Evolutionary conservation across 768 basidiomycete genomes (phyloP).

Genomic region (Russula sp.): DNA sequence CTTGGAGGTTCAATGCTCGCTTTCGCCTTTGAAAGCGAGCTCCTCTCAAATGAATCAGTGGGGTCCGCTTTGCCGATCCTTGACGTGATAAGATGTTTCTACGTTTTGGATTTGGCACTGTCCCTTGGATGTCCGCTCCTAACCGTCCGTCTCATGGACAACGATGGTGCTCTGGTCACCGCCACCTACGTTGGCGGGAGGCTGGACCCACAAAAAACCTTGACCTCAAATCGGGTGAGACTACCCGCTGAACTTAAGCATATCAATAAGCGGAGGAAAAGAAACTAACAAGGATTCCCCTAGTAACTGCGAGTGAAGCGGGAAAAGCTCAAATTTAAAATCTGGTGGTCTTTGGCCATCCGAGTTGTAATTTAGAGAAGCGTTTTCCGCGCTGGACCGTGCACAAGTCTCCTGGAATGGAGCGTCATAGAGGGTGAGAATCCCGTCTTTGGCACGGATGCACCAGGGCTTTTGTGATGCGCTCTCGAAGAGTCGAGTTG

Average conservation of each 20-base stretch:
- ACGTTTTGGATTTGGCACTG: slow-evolving; percentile 23
- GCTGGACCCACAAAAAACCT: slow-evolving; percentile 2
- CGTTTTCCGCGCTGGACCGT: slow-evolving; percentile 65
- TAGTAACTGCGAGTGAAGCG: slow-evolving; percentile 85
- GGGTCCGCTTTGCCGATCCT: slow-evolving; percentile 13
- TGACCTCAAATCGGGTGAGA: slow-evolving; percentile 82
- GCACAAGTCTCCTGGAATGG: slow-evolving; percentile 79
- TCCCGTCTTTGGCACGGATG: slow-evolving; percentile 61
- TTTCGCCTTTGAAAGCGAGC: slow-evolving; percentile 3
- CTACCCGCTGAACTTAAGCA: slow-evolving; percentile 86
- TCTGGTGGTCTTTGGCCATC: slow-evolving; percentile 28
- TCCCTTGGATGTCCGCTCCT: not conserved
- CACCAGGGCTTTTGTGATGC: slow-evolving; percentile 58
- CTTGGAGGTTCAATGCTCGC: slow-evolving; percentile 41
- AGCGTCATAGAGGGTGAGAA: slow-evolving; percentile 78
- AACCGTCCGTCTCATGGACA: not conserved
- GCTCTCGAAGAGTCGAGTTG: slow-evolving; percentile 79
- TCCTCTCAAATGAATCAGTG: slow-evolving; percentile 19
- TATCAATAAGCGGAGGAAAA: slow-evolving; percentile 90
- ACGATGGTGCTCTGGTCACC: not conserved
- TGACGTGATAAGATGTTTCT: slow-evolving; percentile 53
- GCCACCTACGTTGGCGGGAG: not conserved
- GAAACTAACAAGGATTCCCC: slow-evolving; percentile 89
- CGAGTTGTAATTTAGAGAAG: slow-evolving; percentile 51
- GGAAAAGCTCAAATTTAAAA: slow-evolving; percentile 44